Evolutionary conservation across 2,329 filamentous ascomycete genomes (phyloP), one percentile per base, ranked within the genome.

Genomic region (Alternaria panax): DNA sequence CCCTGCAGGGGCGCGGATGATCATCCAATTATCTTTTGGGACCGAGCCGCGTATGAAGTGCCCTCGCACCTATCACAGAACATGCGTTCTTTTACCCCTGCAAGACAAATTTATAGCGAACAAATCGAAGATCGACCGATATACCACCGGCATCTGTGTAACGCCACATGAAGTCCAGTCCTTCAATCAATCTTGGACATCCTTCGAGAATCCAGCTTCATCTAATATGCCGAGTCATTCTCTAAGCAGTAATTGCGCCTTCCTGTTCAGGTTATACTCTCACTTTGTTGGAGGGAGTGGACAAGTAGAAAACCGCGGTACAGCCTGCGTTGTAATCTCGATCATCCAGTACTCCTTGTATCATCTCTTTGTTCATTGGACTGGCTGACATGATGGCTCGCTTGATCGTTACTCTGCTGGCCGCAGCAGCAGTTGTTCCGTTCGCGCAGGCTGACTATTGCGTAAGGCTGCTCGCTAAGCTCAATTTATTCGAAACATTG

Each of bases 401-500:
- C 18, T 30, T 56, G 9, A 56, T 52, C 20, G 30, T 55, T 45
- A 51, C 47, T 38, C 43, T 64, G 30, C n/a, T 66, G 41, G 53
- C 56, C 47, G 53, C 53, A 54, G 56, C 59, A 34, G 53, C 59
- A 40, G 47, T 65, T 22, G 24, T 22, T 20, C 54, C 54, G 28
- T 38, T 51, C 5, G 47, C 54, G 5, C 56, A 59, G 25, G 45
- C 51, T 5, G 51, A 59, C 18, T 50, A 54, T 24, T 62, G 59
- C 50, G 59, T 62, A 51, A 42, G 55, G 50, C 38, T 18, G n/a
- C 20, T 34, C 25, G 7, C 18, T 27, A 5, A 9, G 27, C 30
- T 34, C 14, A 0, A 34, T 34, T 14, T 34, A 34, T 1, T 34
- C 14, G 12, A 34, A 16, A 0, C 30, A 6, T 34, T 34, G 7